Base-by-base conservation (phyloP, 768 basidiomycete genomes). In the Hericium erinaceus region DNA sequence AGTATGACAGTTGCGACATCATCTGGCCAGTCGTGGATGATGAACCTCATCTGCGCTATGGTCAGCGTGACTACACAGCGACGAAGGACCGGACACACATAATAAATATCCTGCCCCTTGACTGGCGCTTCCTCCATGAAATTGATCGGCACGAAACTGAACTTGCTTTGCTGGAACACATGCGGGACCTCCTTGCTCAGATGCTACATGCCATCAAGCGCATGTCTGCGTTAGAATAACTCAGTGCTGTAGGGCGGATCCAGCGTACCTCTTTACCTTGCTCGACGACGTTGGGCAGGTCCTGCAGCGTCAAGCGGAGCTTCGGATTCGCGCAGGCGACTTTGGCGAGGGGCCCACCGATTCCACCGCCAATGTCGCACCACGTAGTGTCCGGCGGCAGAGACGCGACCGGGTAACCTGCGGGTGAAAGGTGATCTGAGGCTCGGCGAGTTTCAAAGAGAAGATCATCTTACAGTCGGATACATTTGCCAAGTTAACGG, bases 21-120 rank as follows among this genome's bases (percentile, higher is more conserved):
- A 52, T 74, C 66, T 0, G 72, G 69, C 77, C 77, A 79, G 56
- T 77, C 70, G 54, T 77, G 77, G 13, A 75, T 53, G 56, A 75
- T 67, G 22, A 72, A 66, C 15, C 72, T 68, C 56, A 77, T 39
- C 74, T 75, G 53, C 11, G 52, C 22, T 33, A n/a, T 15, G 22
- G 20, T 22, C 16, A 33, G 33, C 37, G 20, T 10, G 20, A 11
- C 28, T 39, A 28, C 5, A 13, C 18, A 9, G 52, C 5, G 16
- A 26, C 56, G 48, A 8, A 49, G 20, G 37, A 28, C 26, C n/a
- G 15, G 10, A 48, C 58, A 22, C 63, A 77, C 76, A 63, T 74
- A 76, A 62, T 77, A 77, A 12, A 75, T 61, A 53, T 75, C 70
- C 51, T 72, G 74, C 4, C 64, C 70, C 7, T 61, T 48, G 4